Percentiles rank a stretch among this genome's conserved stretches.
Evolutionary conservation across 768 basidiomycete genomes (phyloP).

Genomic region (Flagelloscypha sp.): DNA sequence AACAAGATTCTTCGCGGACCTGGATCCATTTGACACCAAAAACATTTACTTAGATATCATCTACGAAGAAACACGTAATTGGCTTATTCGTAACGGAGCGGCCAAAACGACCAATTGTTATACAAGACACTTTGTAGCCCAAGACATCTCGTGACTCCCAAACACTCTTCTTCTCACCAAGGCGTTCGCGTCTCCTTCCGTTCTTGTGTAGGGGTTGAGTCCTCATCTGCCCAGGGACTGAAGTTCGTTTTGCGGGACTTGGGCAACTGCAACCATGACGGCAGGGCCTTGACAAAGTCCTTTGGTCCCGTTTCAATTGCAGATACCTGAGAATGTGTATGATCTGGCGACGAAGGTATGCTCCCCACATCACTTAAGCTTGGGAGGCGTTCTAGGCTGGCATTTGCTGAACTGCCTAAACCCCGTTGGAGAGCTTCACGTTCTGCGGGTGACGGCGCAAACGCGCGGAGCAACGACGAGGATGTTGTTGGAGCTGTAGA

Average conservation of each 20-base stretch:
- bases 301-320: slow-evolving; percentile 15
- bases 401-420: slow-evolving; percentile 65
- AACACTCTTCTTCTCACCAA: slow-evolving; percentile 1
- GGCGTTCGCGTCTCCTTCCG: not conserved
- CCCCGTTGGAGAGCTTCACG: slow-evolving; percentile 76
- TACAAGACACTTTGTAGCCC: no score
- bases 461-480: slow-evolving; percentile 61
- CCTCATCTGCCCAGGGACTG: slow-evolving; percentile 79
- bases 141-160: no score
- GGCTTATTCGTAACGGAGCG: no score
- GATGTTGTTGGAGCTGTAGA: slow-evolving; percentile 34
- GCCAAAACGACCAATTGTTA: no score
- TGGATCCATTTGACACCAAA: no score
- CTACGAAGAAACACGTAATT: no score
- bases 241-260: slow-evolving; percentile 63
- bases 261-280: slow-evolving; percentile 65
- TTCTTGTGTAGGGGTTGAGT: no score
- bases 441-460: slow-evolving; percentile 83
- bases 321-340: slow-evolving; percentile 31
- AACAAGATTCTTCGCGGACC: no score
- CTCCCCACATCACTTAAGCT: slow-evolving; percentile 71
- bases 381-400: slow-evolving; percentile 69
- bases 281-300: slow-evolving; percentile 31
- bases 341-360: slow-evolving; percentile 61
- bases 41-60: no score